Conservation (phyloP, 2,329 filamentous ascomycete genomes). For the Cladophialophora immunda region DNA sequence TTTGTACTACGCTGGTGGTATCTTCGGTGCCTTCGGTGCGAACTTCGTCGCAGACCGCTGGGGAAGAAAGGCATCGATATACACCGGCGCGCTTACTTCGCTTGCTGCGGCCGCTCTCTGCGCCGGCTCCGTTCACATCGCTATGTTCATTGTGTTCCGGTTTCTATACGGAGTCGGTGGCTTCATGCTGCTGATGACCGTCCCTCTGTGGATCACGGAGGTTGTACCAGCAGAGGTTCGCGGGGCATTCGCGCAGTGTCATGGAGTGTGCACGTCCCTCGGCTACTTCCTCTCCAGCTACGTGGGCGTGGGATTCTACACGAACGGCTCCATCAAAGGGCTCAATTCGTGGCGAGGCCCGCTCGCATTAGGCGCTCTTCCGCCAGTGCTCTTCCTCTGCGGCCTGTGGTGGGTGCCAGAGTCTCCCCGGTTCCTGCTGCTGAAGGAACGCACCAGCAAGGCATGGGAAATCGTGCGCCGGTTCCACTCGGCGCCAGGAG, state of each 20-base stretch:
- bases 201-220: not conserved
- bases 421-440: not conserved
- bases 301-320: not conserved
- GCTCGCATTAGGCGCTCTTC: not conserved
- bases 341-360: not conserved
- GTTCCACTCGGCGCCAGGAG: not conserved
- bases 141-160: conserved; percentile 1
- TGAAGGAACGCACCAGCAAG: not conserved
- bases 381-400: not conserved
- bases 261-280: not conserved
- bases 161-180: not conserved
- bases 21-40: not conserved
- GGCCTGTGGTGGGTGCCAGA: not conserved
- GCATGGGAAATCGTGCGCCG: not conserved
- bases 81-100: not conserved
- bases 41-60: not conserved
- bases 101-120: not conserved
- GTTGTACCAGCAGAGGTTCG: not conserved
- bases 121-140: not conserved
- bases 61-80: not conserved
- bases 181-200: not conserved
- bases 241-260: not conserved
- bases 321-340: not conserved
- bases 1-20: not conserved
- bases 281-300: conserved; percentile 4